Percentiles rank a stretch among this genome's conserved stretches.
These are phyloP conservation scores for Quercus mongolica DNA, from an alignment of 306 rosid genomes.

Conservation along the genomic window DNA sequence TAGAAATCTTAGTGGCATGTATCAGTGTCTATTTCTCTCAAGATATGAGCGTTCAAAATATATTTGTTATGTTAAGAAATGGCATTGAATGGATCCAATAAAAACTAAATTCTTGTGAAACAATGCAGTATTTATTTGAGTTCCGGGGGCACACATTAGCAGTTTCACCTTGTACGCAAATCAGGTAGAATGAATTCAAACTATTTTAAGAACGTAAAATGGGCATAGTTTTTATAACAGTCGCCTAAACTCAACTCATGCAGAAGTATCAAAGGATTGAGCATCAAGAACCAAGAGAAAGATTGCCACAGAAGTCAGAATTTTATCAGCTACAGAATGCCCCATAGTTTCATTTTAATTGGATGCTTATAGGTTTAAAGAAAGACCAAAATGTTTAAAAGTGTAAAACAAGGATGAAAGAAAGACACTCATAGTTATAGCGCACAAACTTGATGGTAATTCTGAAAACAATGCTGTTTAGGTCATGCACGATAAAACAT, in stretches of 20 bases:
- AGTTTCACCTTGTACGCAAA: not conserved
- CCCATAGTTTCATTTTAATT: not conserved
- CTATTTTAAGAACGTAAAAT: not conserved
- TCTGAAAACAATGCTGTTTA: not conserved
- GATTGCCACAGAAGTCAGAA: not conserved
- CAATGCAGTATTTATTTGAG: not conserved
- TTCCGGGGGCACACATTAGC: not conserved
- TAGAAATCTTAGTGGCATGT: constrained; percentile 14
- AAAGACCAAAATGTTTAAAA: not conserved
- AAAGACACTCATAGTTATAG: not conserved
- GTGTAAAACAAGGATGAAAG: not conserved
- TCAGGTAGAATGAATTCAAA: not conserved
- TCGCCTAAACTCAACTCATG: not conserved
- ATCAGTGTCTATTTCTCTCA: not conserved
- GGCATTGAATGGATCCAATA: too few species aligned
- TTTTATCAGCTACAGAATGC: not conserved
- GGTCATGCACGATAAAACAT: not conserved
- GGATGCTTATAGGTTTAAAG: not conserved
- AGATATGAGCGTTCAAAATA: not conserved
- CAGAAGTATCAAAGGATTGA: not conserved
- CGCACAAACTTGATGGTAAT: not conserved
- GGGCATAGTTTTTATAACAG: not conserved
- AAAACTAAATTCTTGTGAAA: not conserved
- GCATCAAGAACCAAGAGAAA: not conserved
- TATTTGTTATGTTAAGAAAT: not conserved